phyloP scores from a whole-genome alignment of 108 stramenopile genomes.

The Poteriospumella lacustris region DNA sequence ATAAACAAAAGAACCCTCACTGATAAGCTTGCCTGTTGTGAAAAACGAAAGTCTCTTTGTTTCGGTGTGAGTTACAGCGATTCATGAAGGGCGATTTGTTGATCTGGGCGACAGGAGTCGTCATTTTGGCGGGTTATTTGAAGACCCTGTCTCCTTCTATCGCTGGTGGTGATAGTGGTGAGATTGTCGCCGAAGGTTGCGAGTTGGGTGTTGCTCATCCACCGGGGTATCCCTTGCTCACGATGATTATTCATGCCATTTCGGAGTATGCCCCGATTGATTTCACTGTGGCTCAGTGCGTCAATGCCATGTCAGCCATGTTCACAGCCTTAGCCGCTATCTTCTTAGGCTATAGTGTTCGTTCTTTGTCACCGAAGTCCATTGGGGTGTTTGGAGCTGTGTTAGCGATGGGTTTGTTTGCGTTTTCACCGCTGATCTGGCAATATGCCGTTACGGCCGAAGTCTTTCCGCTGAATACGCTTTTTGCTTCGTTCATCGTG shows the following conservation, averaged over 20 bases:
- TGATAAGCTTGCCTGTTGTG: no score
- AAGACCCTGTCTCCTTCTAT: slow-evolving; percentile 52
- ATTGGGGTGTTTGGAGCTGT: slow-evolving; percentile 23
- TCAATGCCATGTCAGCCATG: slow-evolving; percentile 25
- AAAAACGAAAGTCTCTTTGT: no score
- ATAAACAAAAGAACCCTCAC: no score
- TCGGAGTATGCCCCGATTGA: slow-evolving; percentile 14
- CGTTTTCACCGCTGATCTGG: slow-evolving; percentile 69
- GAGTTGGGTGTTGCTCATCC: slow-evolving; percentile 67
- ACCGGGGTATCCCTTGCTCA: slow-evolving; percentile 69
- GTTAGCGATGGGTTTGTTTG: slow-evolving; percentile 26
- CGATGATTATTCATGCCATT: slow-evolving; percentile 47
- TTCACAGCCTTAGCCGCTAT: slow-evolving; percentile 28
- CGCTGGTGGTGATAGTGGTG: slow-evolving; percentile 65
- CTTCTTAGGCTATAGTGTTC: slow-evolving; percentile 29
- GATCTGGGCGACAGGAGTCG: background rate
- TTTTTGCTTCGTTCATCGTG: slow-evolving; percentile 52
- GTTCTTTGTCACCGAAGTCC: slow-evolving; percentile 26
- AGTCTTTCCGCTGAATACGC: slow-evolving; percentile 76
- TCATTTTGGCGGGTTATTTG: slow-evolving; percentile 46
- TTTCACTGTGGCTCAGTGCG: background rate
- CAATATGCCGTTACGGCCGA: slow-evolving; percentile 69
- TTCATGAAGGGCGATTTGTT: no score
- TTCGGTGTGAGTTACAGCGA: no score
- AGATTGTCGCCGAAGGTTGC: slow-evolving; percentile 71